phyloP scores from a whole-genome alignment of 805 yeast species.

The Brettanomyces bruxellensis region DNA sequence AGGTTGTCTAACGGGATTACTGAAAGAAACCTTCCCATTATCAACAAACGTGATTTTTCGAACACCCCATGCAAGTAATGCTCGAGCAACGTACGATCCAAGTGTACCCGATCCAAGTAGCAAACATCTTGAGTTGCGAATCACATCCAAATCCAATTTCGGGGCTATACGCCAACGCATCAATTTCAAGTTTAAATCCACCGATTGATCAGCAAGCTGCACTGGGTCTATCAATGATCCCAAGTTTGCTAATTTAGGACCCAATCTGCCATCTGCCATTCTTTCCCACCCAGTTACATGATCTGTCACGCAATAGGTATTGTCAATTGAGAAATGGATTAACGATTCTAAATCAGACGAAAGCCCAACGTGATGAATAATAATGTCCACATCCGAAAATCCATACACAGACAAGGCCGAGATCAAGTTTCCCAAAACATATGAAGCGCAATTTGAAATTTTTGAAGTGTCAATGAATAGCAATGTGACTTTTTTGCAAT shows the following conservation, averaged over 20 bases:
- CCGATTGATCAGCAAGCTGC: constrained; percentile 83
- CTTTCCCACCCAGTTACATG: constrained; percentile 83
- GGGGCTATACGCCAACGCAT: constrained; percentile 98
- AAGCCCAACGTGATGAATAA: not conserved
- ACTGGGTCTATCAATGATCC: constrained; percentile 74
- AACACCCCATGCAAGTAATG: constrained; percentile 92
- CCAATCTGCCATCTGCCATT: constrained; percentile 58
- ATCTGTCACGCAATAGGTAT: not conserved
- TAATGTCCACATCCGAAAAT: constrained; percentile 18
- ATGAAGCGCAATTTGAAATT: constrained; percentile 10
- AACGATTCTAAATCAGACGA: not conserved
- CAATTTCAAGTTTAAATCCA: constrained; percentile 78
- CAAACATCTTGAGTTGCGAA: constrained; percentile 55
- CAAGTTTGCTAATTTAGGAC: constrained; percentile 78
- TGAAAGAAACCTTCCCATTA: constrained; percentile 78
- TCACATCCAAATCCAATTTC: constrained; percentile 54
- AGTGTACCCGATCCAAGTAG: constrained; percentile 95
- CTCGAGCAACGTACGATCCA: constrained; percentile 85
- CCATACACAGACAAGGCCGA: constrained; percentile 26
- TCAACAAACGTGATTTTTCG: constrained; percentile 81
- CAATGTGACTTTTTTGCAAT: constrained; percentile 5
- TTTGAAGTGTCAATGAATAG: constrained; percentile 21
- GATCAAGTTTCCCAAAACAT: constrained; percentile 18
- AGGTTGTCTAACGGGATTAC: constrained; percentile 95
- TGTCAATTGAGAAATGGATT: not conserved